phyloP scores from a whole-genome alignment of 2,329 filamentous ascomycete genomes.

The Fusarium chlamydosporum region DNA sequence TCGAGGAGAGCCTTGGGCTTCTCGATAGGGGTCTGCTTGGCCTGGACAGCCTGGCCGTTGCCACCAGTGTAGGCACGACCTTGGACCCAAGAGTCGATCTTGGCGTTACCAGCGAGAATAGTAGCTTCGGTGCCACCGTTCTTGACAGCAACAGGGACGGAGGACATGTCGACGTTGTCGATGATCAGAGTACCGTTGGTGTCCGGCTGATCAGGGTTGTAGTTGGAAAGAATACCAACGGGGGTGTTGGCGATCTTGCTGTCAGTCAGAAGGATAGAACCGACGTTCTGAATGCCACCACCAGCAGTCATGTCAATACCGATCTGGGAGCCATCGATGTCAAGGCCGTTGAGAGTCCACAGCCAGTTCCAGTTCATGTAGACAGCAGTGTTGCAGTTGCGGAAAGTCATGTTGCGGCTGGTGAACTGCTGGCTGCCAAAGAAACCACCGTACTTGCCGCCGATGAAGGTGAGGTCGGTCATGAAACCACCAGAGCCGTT shows the following conservation, averaged over 20 bases:
- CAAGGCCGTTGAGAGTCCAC: slow-evolving; percentile 83
- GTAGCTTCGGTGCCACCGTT: slow-evolving; percentile 67
- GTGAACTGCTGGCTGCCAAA: slow-evolving; percentile 91
- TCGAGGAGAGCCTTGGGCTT: slow-evolving; percentile 79
- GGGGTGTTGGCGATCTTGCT: slow-evolving; percentile 81
- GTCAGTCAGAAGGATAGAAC: slow-evolving; percentile 83
- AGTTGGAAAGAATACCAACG: slow-evolving; percentile 83
- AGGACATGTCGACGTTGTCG: slow-evolving; percentile 88
- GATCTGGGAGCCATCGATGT: slow-evolving; percentile 80
- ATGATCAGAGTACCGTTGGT: slow-evolving; percentile 87
- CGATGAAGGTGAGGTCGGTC: slow-evolving; percentile 86
- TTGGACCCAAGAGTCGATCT: slow-evolving; percentile 81
- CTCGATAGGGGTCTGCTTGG: slow-evolving; percentile 63
- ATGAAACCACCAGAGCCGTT: slow-evolving; percentile 89
- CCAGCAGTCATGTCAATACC: slow-evolving; percentile 84
- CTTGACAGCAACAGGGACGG: slow-evolving; percentile 75
- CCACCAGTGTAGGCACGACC: slow-evolving; percentile 77
- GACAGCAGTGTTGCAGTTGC: slow-evolving; percentile 84
- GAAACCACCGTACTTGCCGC: slow-evolving; percentile 82
- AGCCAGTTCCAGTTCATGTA: slow-evolving; percentile 95
- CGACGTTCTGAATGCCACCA: slow-evolving; percentile 78
- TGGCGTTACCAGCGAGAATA: slow-evolving; percentile 77
- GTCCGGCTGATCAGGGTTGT: slow-evolving; percentile 69
- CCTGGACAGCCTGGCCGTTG: slow-evolving; percentile 70
- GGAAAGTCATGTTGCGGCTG: slow-evolving; percentile 85